Evolutionary conservation across 345 rosid species (phyloP).

Genomic region (Salix arbutifolia): DNA sequence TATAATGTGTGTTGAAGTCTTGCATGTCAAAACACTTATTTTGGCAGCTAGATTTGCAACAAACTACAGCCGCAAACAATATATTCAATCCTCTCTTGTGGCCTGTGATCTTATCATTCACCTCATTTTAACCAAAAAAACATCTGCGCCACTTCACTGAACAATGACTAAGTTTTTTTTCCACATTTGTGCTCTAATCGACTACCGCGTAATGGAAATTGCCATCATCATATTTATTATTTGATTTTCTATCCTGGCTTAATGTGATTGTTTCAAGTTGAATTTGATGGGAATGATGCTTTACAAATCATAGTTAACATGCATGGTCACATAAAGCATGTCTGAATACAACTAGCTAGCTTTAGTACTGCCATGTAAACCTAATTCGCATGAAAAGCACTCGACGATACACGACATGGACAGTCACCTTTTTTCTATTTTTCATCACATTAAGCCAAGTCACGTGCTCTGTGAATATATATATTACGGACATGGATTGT

Average conservation of each 20-base stretch:
- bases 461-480: background rate
- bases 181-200: background rate
- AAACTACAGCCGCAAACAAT: background rate
- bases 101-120: background rate
- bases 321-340: background rate
- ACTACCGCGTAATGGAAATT: background rate
- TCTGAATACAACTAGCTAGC: background rate
- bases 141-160: background rate
- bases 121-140: background rate
- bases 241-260: background rate
- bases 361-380: background rate
- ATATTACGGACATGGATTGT: background rate
- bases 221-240: background rate
- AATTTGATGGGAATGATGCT: background rate
- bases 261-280: background rate
- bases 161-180: background rate
- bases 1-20: background rate
- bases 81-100: background rate
- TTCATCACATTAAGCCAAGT: background rate
- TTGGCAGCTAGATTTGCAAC: background rate
- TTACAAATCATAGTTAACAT: background rate
- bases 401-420: background rate
- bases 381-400: background rate
- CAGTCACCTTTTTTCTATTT: background rate
- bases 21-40: slow-evolving; percentile 8